Conservation (phyloP, 164 flowering plant genomes). For the Pachysandra terminalis region DNA sequence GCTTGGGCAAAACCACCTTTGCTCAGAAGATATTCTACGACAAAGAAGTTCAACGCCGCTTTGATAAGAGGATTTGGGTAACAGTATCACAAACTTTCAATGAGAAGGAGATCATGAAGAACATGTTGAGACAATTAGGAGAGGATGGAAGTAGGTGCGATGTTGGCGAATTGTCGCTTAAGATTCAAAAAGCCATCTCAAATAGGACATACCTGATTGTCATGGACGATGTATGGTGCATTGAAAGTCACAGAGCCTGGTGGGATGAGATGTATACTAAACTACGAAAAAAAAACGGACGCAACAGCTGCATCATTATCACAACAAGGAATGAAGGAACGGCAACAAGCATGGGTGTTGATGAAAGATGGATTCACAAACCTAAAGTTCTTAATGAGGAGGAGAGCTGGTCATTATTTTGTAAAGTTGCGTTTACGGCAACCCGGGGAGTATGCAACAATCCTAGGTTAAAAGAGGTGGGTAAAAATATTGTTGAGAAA, state of each 20-base stretch:
- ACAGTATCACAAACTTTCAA: constrained; percentile 14
- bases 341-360: constrained; percentile 6
- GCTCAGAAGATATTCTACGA: constrained; percentile 11
- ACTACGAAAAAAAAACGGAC: background rate
- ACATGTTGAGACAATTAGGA: constrained; percentile 16
- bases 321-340: constrained; percentile 14
- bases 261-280: constrained; percentile 6
- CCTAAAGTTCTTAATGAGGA: constrained; percentile 13
- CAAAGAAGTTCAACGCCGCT: background rate
- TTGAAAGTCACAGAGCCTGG: background rate
- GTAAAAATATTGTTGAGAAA: constrained; percentile 15
- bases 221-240: constrained; percentile 14
- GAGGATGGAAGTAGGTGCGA: background rate
- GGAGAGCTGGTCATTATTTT: constrained; percentile 22
- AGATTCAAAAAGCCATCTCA: constrained; percentile 3
- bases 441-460: background rate
- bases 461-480: constrained; percentile 6
- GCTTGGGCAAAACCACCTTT: constrained; percentile 22
- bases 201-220: constrained; percentile 16
- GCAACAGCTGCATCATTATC: constrained; percentile 12
- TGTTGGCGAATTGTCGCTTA: background rate
- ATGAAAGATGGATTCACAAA: background rate
- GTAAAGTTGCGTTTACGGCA: constrained; percentile 10
- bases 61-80: constrained; percentile 15
- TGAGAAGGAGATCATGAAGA: constrained; percentile 12